These are phyloP conservation scores for Solanum tarapatanum DNA, from an alignment of 257 asterid species.

Conservation along the genomic window DNA sequence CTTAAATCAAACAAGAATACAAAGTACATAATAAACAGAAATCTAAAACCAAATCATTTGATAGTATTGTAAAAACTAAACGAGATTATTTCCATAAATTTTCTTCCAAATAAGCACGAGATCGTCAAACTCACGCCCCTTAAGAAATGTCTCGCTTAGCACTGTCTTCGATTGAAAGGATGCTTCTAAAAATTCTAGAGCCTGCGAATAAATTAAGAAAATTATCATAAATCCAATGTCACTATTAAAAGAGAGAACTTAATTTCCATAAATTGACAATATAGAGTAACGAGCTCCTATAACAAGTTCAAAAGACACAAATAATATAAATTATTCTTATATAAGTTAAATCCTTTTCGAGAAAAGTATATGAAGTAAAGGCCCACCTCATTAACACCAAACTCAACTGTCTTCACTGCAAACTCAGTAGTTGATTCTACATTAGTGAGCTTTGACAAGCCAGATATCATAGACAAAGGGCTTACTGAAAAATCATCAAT, in stretches of 20 bases:
- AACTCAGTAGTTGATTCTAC: neutral
- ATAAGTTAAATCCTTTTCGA: no score
- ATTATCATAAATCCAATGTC: neutral
- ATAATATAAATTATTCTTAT: neutral
- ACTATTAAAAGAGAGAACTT: neutral
- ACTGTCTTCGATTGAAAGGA: no score
- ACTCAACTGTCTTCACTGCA: neutral
- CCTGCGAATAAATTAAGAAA: neutral
- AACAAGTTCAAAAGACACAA: neutral
- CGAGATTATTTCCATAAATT: neutral
- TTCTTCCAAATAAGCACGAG: neutral
- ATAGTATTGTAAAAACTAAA: neutral
- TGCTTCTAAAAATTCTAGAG: no score
- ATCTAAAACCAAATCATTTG: neutral
- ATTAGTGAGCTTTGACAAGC: no score
- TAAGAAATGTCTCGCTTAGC: neutral
- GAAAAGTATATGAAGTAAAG: neutral
- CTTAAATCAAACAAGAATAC: neutral
- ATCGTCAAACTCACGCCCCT: neutral
- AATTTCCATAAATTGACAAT: neutral
- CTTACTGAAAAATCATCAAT: no score
- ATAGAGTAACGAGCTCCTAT: neutral
- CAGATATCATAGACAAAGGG: no score
- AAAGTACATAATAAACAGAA: neutral
- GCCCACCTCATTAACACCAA: no score